Conservation (phyloP, 1,284 basidiomycete genomes). For the Coniophora puteana region DNA sequence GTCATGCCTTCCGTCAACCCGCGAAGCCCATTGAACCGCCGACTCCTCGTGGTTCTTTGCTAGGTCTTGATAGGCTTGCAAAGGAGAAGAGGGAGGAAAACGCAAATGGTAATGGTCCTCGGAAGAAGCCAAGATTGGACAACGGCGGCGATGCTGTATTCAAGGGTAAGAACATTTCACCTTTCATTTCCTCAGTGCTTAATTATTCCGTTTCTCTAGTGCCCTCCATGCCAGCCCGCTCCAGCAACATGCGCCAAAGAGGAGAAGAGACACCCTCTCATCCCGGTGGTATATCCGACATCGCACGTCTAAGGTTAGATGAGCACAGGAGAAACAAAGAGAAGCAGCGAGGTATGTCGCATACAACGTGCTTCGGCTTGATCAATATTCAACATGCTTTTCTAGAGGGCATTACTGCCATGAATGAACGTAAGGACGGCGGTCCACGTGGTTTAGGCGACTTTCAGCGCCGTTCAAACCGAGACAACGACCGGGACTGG, state of each 20-base stretch:
- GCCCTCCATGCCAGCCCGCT: conserved; percentile 63
- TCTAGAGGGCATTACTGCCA: conserved; percentile 25
- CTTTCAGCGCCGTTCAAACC: conserved; percentile 32
- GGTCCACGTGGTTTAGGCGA: conserved; percentile 30
- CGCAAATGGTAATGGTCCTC: conserved; percentile 39
- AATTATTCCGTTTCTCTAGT: conserved; percentile 44
- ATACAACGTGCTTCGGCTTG: not conserved
- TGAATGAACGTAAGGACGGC: conserved; percentile 18
- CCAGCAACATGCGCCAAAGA: conserved; percentile 59
- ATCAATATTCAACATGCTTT: not conserved
- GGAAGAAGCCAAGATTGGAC: conserved; percentile 67
- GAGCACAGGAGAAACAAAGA: conserved; percentile 71
- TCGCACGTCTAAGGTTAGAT: conserved; percentile 68
- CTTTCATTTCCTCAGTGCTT: conserved; percentile 2
- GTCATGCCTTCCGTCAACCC: conserved; percentile 76
- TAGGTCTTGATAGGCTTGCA: conserved; percentile 86
- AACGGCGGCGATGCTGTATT: conserved; percentile 67
- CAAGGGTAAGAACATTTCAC: conserved; percentile 59
- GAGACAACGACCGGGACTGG: conserved; percentile 31
- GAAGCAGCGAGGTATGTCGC: conserved; percentile 52
- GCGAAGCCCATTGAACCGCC: conserved; percentile 68
- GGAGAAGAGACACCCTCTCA: conserved; percentile 94
- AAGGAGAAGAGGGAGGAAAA: conserved; percentile 77
- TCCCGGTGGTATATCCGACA: conserved; percentile 81
- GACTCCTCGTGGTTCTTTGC: conserved; percentile 69